These are phyloP conservation scores for Xylariales sp. DNA, from an alignment of 2,329 filamentous ascomycete genomes.

Conservation along the genomic window DNA sequence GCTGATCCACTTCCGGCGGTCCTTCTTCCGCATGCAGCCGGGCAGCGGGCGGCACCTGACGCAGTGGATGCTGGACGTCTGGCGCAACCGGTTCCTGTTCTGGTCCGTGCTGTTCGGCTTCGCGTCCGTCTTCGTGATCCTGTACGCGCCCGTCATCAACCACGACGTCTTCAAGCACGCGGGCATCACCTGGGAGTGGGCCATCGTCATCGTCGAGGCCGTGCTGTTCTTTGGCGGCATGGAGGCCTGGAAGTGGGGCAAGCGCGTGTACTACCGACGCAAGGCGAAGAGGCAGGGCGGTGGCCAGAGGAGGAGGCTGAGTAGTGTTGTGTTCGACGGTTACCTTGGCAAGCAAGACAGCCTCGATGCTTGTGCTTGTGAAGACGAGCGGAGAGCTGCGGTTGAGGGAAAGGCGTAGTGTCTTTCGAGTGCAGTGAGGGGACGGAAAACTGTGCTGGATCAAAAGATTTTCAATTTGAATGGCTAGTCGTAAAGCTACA, in stretches of 20 bases:
- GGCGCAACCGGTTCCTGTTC: slow-evolving; percentile 70
- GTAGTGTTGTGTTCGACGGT: slow-evolving; percentile 33
- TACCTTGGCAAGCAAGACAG: slow-evolving; percentile 21
- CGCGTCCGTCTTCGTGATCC: slow-evolving; percentile 43
- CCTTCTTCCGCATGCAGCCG: slow-evolving; percentile 71
- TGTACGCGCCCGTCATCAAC: slow-evolving; percentile 59
- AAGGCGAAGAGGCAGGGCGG: slow-evolving; percentile 19
- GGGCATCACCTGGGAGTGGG: slow-evolving; percentile 61
- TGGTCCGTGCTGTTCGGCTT: slow-evolving; percentile 52
- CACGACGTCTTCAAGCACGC: slow-evolving; percentile 55
- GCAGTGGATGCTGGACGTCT: slow-evolving; percentile 64
- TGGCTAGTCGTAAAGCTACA: no score
- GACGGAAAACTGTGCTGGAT: no score
- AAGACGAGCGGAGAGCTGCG: slow-evolving; percentile 1
- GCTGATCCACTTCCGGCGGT: slow-evolving; percentile 66
- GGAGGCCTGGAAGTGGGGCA: slow-evolving; percentile 55
- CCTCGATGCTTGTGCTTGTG: not conserved
- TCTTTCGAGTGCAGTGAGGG: no score
- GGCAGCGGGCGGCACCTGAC: slow-evolving; percentile 55
- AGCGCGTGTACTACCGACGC: slow-evolving; percentile 40
- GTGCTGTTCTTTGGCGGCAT: slow-evolving; percentile 53
- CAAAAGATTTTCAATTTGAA: no score
- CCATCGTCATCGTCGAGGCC: slow-evolving; percentile 49
- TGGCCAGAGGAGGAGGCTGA: slow-evolving; percentile 32
- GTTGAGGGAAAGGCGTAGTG: slow-evolving; percentile 2